These are phyloP conservation scores for Pilasporangium apinafurcum DNA, from an alignment of 352 stramenopile species.

Conservation along the genomic window DNA sequence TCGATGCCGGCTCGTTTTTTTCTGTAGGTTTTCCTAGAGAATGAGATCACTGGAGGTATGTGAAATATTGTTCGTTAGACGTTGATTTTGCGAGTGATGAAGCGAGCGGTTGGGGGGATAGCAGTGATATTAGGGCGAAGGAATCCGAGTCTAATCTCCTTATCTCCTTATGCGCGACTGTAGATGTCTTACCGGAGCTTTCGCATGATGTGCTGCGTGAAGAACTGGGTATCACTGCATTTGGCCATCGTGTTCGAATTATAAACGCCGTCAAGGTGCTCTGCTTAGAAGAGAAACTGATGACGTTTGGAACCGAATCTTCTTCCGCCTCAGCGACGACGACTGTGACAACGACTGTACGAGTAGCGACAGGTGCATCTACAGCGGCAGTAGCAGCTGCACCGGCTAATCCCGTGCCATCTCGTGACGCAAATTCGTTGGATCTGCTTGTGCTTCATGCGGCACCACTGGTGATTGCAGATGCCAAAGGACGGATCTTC, in stretches of 20 bases:
- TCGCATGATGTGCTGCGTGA: constrained; percentile 57
- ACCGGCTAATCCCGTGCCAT: constrained; percentile 1
- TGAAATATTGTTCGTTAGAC: not conserved
- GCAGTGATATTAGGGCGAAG: no score
- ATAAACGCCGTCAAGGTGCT: constrained; percentile 49
- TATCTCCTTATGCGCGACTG: not conserved
- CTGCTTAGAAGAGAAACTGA: constrained; percentile 2
- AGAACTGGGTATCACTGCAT: constrained; percentile 52
- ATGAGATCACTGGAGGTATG: constrained; percentile 47
- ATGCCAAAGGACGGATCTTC: constrained; percentile 62
- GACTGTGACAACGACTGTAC: not conserved
- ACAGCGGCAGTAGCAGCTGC: not conserved
- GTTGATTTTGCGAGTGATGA: not conserved
- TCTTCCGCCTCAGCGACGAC: not conserved
- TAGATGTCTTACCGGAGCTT: constrained; percentile 54
- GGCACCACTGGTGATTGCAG: constrained; percentile 73
- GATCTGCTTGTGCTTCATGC: constrained; percentile 79
- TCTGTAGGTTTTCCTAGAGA: constrained; percentile 32
- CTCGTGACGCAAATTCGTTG: constrained; percentile 40
- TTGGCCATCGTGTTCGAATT: constrained; percentile 56
- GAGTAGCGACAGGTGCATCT: constrained; percentile 1
- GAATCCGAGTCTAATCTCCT: not conserved
- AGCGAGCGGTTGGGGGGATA: not conserved
- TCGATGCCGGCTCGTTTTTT: not conserved
- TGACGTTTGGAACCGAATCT: not conserved